Evolutionary conservation across 371 early-diverging fungal genomes (phyloP), one percentile per base, ranked within the genome.

Genomic region (Batkoa obscura): DNA sequence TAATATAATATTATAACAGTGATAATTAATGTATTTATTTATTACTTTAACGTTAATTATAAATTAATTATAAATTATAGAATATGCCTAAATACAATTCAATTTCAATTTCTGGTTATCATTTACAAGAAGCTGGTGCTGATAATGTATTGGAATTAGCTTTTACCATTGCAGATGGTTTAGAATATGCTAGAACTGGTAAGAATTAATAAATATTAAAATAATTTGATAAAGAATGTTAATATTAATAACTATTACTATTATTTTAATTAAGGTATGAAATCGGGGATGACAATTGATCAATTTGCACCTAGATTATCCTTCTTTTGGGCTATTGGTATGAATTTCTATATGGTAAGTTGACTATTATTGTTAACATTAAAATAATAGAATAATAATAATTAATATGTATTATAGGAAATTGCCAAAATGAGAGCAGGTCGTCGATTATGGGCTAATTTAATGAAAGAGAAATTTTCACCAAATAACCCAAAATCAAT

Each of bases 21-120:
- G n/a, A n/a, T n/a, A n/a, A n/a, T n/a, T n/a, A n/a, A n/a, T n/a
- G n/a, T n/a, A n/a, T n/a, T n/a, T n/a, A n/a, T n/a, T n/a, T n/a
- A n/a, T n/a, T n/a, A n/a, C n/a, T n/a, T n/a, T n/a, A n/a, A n/a
- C n/a, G n/a, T n/a, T n/a, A n/a, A n/a, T n/a, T n/a, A n/a, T n/a
- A n/a, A n/a, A n/a, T n/a, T n/a, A n/a, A n/a, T n/a, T n/a, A n/a
- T n/a, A n/a, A 41, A 33, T 50, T 8, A 39, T 60, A 75, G 68
- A 67, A 86, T 62, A 88, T 88, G 88, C 86, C 86, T 38, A 83
- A 83, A 68, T 88, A 83, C 73, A 87, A 88, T 75, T 84, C 87
- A 43, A 88, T 88, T 59, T 86, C 87, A 30, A 88, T 88, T 54
- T 86, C 87, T 5, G 89, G 89, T 43, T 88, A 88, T 63, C 89